Evolutionary conservation across 768 basidiomycete genomes (phyloP), one percentile per base, ranked within the genome.

Genomic region (Strobilomyces dryophilus): DNA sequence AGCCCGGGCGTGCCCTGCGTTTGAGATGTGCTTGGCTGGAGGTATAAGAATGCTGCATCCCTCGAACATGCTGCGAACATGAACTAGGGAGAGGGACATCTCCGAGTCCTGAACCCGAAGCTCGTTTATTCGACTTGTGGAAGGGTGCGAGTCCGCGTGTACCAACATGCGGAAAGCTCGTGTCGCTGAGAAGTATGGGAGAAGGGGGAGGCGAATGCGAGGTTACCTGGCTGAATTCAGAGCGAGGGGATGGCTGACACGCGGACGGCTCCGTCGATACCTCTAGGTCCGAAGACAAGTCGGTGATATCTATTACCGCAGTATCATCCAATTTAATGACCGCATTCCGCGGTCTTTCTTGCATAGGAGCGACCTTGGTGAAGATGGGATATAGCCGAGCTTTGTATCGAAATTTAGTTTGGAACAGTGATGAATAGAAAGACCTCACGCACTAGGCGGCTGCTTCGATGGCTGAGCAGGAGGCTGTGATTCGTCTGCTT

Each of bases 51-150:
- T 67, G 76, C 61, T 86, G 84, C 17, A 71, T 65, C 34, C 84
- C 85, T 57, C 77, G 81, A 57, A 85, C 75, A 68, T 89, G 87
- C 61, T 86, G 85, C 15, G 70, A 73, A 21, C 71, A 68, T 43
- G 60, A 60, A 57, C 72, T 70, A 29, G 87, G 87, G 61, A 77
- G 79, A 20, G 80, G 79, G 0, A 70, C 44, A 41, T 49, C 49
- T 37, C n/a, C n/a, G n/a, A n/a, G n/a, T n/a, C 50, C 52, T 20
- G 18, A 47, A 3, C 49, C 51, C 41, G 18, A 12, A 29, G 29
- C 45, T 29, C 55, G 53, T 45, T 48, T 49, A 17, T 37, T 49
- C 2, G 40, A 51, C 26, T 43, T 47, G 41, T 48, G 18, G 12
- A 21, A 29, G 20, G 11, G 48, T 21, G 26, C 46, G 31, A 40